Percentiles rank a stretch among this genome's conserved stretches.
Conservation (phyloP, 169 alveolate species). For the Cyclospora cayetanensis region DNA sequence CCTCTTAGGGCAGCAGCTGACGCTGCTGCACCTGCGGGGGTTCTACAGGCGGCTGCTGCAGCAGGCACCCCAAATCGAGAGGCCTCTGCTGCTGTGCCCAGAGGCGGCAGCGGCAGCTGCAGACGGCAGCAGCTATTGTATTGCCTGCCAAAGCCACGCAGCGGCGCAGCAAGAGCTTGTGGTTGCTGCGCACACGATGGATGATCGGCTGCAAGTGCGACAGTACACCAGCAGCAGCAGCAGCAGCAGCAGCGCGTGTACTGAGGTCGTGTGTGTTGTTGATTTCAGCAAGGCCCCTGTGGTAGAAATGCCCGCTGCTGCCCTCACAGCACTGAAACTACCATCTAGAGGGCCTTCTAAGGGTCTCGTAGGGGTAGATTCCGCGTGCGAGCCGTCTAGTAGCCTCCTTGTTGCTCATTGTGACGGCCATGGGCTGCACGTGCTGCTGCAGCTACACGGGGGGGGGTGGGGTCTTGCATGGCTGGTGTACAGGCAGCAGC, state of each 20-base stretch:
- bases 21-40: conserved; percentile 47
- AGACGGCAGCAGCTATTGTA: neutral
- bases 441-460: conserved; percentile 5
- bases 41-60: neutral
- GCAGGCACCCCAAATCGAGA: conserved; percentile 14
- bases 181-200: neutral
- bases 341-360: neutral
- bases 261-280: neutral
- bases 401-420: neutral
- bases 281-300: neutral
- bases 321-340: neutral
- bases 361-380: neutral
- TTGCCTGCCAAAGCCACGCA: conserved; percentile 2
- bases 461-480: conserved; percentile 15
- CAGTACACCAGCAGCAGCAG: conserved; percentile 20
- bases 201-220: conserved; percentile 5
- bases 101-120: conserved; percentile 22
- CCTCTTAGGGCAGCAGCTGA: conserved; percentile 18
- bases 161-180: neutral
- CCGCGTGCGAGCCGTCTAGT: neutral
- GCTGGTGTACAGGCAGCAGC: neutral
- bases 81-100: conserved; percentile 34
- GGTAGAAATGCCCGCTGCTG: neutral
- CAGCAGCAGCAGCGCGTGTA: conserved; percentile 30
- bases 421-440: conserved; percentile 15